Evolutionary conservation across 495 filamentous ascomycete genomes (phyloP).

Genomic region (Daldinia grandis): DNA sequence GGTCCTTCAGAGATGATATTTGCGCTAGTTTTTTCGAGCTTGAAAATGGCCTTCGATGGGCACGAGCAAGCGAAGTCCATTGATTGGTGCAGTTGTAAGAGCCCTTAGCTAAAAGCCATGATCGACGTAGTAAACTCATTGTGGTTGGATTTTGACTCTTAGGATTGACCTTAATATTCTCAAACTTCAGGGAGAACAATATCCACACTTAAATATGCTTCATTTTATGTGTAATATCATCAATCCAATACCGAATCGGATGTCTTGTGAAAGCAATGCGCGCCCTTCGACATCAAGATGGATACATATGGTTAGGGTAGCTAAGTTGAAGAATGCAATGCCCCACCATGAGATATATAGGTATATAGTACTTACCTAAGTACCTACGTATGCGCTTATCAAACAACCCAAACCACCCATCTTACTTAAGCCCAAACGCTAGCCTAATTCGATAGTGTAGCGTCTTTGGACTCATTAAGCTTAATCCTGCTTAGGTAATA

Average conservation of each 20-base stretch:
- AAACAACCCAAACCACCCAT: too few species aligned
- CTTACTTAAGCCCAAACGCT: too few species aligned
- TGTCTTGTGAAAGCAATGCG: conserved; percentile 5
- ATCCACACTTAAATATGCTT: neutral
- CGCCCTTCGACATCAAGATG: conserved; percentile 28
- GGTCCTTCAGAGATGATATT: conserved; percentile 54
- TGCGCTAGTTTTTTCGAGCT: conserved; percentile 17
- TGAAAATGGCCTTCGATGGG: conserved; percentile 18
- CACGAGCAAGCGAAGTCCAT: neutral
- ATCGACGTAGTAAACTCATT: conserved; percentile 13
- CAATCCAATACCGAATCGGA: conserved; percentile 14
- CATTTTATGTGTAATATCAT: conserved; percentile 1
- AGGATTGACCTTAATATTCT: neutral
- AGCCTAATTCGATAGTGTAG: too few species aligned
- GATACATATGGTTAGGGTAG: neutral
- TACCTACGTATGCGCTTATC: too few species aligned
- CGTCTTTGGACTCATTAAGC: too few species aligned
- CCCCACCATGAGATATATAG: conserved; percentile 1
- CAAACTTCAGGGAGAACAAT: neutral
- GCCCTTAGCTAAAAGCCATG: conserved; percentile 15
- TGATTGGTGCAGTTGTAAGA: neutral
- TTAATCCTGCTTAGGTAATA: too few species aligned
- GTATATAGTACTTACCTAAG: neutral
- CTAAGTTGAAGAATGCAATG: neutral
- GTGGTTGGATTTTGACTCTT: neutral